Percentiles rank a stretch among this genome's conserved stretches.
phyloP scores from a whole-genome alignment of 805 yeast genomes.

The Suhomyces canberraensis region DNA sequence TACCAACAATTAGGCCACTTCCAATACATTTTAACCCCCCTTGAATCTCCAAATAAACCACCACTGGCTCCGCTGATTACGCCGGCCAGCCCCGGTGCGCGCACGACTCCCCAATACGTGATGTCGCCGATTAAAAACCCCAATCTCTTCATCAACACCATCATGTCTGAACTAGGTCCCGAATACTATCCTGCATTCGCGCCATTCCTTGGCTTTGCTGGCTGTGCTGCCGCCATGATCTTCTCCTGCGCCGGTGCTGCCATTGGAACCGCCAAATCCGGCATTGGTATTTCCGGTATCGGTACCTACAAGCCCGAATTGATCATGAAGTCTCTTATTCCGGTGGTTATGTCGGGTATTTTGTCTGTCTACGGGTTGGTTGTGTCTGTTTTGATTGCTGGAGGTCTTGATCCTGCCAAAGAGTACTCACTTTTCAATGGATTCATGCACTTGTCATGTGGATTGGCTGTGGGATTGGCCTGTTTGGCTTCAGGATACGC shows the following conservation, averaged over 20 bases:
- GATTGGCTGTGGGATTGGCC: slow-evolving; percentile 92
- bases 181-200: slow-evolving; percentile 89
- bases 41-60: too few species aligned
- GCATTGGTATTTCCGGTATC: slow-evolving; percentile 96
- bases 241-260: slow-evolving; percentile 97
- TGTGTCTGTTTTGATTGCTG: slow-evolving; percentile 93
- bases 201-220: slow-evolving; percentile 97
- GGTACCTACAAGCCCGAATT: slow-evolving; percentile 97
- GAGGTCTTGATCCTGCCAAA: slow-evolving; percentile 74
- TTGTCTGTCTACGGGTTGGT: slow-evolving; percentile 95
- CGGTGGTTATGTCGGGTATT: slow-evolving; percentile 98
- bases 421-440: slow-evolving; percentile 89
- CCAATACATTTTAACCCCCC: too few species aligned
- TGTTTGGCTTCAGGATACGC: slow-evolving; percentile 97
- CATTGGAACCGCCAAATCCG: slow-evolving; percentile 96
- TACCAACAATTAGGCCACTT: too few species aligned
- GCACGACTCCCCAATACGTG: too few species aligned
- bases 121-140: too few species aligned
- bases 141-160: too few species aligned
- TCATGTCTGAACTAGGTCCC: slow-evolving; percentile 28
- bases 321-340: slow-evolving; percentile 92
- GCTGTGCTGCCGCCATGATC: slow-evolving; percentile 90
- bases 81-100: too few species aligned
- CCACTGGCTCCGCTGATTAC: too few species aligned
- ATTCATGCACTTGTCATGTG: slow-evolving; percentile 97